Percentiles rank a stretch among this genome's conserved stretches.
Conservation (phyloP, 768 basidiomycete species). For the Tylopilus sp. region DNA sequence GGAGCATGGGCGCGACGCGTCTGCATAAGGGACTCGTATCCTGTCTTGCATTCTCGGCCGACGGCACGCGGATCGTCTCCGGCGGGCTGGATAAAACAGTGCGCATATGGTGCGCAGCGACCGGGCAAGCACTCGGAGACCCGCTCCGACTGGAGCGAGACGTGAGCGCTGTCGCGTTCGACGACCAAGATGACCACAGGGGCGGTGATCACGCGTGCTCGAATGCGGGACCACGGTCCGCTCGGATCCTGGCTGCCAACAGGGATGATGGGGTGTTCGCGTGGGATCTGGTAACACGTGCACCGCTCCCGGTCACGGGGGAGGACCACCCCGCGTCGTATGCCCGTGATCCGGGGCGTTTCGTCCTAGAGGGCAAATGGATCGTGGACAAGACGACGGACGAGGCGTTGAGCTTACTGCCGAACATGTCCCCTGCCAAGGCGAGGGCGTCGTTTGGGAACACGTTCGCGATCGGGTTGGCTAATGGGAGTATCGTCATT, state of each 20-base stretch:
- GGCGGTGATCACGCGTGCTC: no score
- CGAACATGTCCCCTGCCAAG: conserved; percentile 28
- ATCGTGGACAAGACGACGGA: conserved; percentile 20
- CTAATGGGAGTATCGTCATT: conserved; percentile 28
- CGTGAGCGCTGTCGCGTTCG: conserved; percentile 22
- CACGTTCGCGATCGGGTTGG: conserved; percentile 26
- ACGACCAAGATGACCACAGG: conserved; percentile 1
- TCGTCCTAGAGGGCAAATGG: conserved; percentile 23
- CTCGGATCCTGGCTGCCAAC: conserved; percentile 25
- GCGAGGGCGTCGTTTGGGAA: conserved; percentile 20
- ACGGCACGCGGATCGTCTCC: conserved; percentile 23
- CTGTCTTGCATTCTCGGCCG: no score
- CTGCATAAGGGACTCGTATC: conserved; percentile 28
- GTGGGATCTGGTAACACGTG: conserved; percentile 24
- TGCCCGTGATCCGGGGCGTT: conserved; percentile 1
- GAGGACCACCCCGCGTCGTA: conserved; percentile 17
- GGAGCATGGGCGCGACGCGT: conserved; percentile 22
- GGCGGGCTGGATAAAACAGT: conserved; percentile 30
- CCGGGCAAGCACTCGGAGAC: conserved; percentile 15
- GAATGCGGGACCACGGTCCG: background rate
- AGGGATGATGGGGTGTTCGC: conserved; percentile 22
- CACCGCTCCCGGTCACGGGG: conserved; percentile 16
- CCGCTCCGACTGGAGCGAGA: conserved; percentile 22
- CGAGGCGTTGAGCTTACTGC: conserved; percentile 18
- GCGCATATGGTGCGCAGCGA: conserved; percentile 28